These are phyloP conservation scores for Pisolithus sp. DNA, from an alignment of 768 basidiomycete genomes.

Conservation along the genomic window DNA sequence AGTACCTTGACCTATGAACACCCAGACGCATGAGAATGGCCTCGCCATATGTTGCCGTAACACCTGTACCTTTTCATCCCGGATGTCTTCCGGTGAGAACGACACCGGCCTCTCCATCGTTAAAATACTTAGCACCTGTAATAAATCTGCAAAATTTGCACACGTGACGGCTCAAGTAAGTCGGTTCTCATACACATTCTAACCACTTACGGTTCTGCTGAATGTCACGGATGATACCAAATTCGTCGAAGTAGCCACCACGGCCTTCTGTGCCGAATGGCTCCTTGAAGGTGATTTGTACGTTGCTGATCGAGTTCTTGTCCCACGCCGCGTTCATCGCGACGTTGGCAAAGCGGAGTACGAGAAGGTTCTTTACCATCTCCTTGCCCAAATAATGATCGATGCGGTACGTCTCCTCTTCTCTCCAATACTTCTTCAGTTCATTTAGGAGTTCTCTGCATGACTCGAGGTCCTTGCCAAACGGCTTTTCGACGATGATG, in stretches of 20 bases:
- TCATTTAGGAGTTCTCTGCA: conserved; percentile 70
- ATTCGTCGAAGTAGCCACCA: conserved; percentile 99
- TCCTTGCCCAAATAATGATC: conserved; percentile 99
- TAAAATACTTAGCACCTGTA: conserved; percentile 91
- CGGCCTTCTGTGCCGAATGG: conserved; percentile 99
- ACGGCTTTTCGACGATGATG: conserved; percentile 97
- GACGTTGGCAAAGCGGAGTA: conserved; percentile 91
- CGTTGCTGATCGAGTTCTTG: conserved; percentile 92
- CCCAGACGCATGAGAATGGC: conserved; percentile 14
- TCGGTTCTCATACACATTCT: conserved; percentile 5
- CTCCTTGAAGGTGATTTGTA: conserved; percentile 99
- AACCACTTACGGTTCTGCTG: conserved; percentile 88
- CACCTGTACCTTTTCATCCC: conserved; percentile 85
- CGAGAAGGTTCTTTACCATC: conserved; percentile 99
- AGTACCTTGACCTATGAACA: conserved; percentile 84
- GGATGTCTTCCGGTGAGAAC: conserved; percentile 94
- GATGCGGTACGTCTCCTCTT: conserved; percentile 98
- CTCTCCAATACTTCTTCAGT: conserved; percentile 84
- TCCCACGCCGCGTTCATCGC: conserved; percentile 89
- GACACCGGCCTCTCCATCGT: conserved; percentile 99
- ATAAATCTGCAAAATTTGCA: conserved; percentile 55
- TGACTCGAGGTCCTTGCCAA: conserved; percentile 89
- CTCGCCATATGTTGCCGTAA: conserved; percentile 1
- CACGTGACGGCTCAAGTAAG: conserved; percentile 1
- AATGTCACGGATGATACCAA: conserved; percentile 97